Conservation (phyloP, 441 rosid species). For the Pelargonium myrrhifolium region DNA sequence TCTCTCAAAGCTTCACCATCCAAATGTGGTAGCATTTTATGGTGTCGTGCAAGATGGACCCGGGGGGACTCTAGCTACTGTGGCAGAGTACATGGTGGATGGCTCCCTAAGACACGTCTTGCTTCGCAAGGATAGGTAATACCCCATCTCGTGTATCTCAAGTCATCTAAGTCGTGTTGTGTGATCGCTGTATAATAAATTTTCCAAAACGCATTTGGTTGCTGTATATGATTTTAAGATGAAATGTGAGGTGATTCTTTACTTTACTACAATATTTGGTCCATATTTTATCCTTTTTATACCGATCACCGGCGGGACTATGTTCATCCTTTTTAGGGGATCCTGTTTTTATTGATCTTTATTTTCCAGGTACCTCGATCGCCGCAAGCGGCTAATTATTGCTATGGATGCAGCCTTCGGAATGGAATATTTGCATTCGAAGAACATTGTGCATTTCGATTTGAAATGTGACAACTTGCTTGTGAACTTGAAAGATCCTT, state of each 20-base stretch:
- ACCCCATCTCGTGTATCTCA: slow-evolving; percentile 17
- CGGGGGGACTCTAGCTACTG: slow-evolving; percentile 57
- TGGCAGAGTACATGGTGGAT: slow-evolving; percentile 64
- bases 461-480: slow-evolving; percentile 66
- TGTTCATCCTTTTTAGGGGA: slow-evolving; percentile 5
- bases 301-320: not conserved
- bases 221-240: not conserved
- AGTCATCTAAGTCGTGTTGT: not conserved
- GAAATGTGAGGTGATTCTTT: not conserved
- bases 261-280: not conserved
- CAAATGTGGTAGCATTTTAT: slow-evolving; percentile 66
- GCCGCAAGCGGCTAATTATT: slow-evolving; percentile 55
- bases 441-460: slow-evolving; percentile 70
- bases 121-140: slow-evolving; percentile 51
- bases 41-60: slow-evolving; percentile 72
- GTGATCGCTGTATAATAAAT: not conserved
- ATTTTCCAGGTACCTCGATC: slow-evolving; percentile 38
- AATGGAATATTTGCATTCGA: slow-evolving; percentile 63
- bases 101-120: slow-evolving; percentile 66
- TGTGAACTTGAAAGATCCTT: slow-evolving; percentile 63
- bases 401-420: slow-evolving; percentile 79
- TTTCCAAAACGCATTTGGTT: not conserved
- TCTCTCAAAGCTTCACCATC: slow-evolving; percentile 66
- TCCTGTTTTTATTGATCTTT: slow-evolving; percentile 7
- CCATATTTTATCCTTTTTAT: no score